These are phyloP conservation scores for Fonsecaea multimorphosa DNA, from an alignment of 2,329 filamentous ascomycete species.

Conservation along the genomic window DNA sequence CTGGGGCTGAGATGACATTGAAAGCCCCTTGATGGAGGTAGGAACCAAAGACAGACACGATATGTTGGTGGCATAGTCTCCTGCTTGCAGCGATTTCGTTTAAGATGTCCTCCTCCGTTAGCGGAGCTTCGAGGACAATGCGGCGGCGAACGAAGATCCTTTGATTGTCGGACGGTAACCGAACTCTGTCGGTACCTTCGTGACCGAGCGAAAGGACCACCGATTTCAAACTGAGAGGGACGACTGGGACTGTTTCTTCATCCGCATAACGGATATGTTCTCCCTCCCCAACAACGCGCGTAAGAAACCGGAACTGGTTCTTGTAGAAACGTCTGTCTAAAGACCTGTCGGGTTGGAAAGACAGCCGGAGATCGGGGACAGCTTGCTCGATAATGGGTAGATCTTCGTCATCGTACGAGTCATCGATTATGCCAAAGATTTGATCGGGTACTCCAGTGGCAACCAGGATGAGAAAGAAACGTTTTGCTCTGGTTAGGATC, in stretches of 20 bases:
- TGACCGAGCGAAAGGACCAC: constrained; percentile 45
- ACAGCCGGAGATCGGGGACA: constrained; percentile 61
- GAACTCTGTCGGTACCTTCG: constrained; percentile 50
- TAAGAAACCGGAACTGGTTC: constrained; percentile 64
- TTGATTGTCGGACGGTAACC: constrained; percentile 43
- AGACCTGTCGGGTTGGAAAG: constrained; percentile 56
- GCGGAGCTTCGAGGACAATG: constrained; percentile 47
- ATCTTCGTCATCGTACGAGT: constrained; percentile 67
- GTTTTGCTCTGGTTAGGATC: constrained; percentile 64
- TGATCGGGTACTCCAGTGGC: constrained; percentile 67
- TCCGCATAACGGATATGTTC: constrained; percentile 64
- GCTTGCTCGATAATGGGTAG: constrained; percentile 62
- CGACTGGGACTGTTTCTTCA: constrained; percentile 66
- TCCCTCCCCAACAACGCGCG: constrained; percentile 61
- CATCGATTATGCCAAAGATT: constrained; percentile 66
- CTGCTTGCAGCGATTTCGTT: constrained; percentile 49
- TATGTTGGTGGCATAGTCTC: constrained; percentile 51
- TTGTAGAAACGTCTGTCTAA: constrained; percentile 65
- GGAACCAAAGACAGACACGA: constrained; percentile 53
- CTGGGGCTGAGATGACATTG: constrained; percentile 51
- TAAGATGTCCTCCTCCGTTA: constrained; percentile 49
- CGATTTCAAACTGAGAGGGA: constrained; percentile 58
- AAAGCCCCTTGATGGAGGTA: constrained; percentile 53
- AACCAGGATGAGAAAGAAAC: constrained; percentile 64
- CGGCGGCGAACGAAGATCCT: constrained; percentile 47